These are phyloP conservation scores for Eucalyptus erythrocorys DNA, from an alignment of 345 rosid genomes.

Conservation along the genomic window DNA sequence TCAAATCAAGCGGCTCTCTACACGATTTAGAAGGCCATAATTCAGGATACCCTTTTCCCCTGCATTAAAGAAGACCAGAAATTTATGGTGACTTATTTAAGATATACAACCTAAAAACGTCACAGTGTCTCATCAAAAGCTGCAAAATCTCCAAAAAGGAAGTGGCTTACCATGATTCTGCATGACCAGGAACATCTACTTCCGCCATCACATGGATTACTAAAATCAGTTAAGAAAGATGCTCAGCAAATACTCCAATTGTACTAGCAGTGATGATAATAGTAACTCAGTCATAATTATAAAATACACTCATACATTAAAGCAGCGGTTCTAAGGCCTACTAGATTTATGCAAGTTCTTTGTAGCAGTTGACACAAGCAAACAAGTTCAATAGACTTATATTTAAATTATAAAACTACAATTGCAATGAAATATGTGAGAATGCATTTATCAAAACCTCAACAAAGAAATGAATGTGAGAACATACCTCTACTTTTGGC, in stretches of 20 bases:
- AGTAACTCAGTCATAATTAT: neutral
- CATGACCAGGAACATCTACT: constrained; percentile 95
- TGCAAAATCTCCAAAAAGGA: neutral
- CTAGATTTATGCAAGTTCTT: neutral
- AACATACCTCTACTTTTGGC: constrained; percentile 86
- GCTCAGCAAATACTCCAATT: neutral
- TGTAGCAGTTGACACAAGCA: neutral
- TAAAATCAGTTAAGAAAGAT: constrained; percentile 15
- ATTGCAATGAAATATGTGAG: neutral
- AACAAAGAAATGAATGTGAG: neutral
- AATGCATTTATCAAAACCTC: neutral
- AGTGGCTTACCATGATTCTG: constrained; percentile 71
- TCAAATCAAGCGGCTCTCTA: constrained; percentile 97
- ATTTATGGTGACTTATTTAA: neutral
- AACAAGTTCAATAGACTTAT: neutral
- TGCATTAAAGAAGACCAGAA: constrained; percentile 17
- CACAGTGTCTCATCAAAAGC: neutral
- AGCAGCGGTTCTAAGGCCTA: neutral
- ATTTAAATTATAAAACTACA: neutral
- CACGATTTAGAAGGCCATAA: constrained; percentile 90
- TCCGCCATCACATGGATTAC: constrained; percentile 94
- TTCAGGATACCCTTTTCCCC: constrained; percentile 91
- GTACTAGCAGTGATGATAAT: neutral
- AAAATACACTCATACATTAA: neutral
- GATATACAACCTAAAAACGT: neutral